Percentiles rank a stretch among this genome's conserved stretches.
Conservation (phyloP, 345 rosid genomes). For the Sisymbrium altissimum region DNA sequence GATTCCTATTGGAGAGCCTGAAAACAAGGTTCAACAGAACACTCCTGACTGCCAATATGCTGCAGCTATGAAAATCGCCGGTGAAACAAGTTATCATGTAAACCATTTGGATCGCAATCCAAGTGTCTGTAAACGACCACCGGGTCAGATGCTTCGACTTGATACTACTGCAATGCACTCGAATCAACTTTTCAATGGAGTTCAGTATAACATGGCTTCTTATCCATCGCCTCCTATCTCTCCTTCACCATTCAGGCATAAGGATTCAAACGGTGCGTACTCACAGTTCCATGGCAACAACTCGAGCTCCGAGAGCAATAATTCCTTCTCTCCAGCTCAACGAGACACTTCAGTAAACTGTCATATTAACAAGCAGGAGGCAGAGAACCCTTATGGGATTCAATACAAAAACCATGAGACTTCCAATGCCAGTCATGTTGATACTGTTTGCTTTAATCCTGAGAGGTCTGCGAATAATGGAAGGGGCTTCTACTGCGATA, state of each 20-base stretch:
- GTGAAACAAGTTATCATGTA: slow-evolving; percentile 40
- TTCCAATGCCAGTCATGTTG: slow-evolving; percentile 22
- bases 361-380: slow-evolving; percentile 37
- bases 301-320: slow-evolving; percentile 51
- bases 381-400: slow-evolving; percentile 31
- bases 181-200: slow-evolving; percentile 31
- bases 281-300: slow-evolving; percentile 34
- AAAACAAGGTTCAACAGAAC: slow-evolving; percentile 37
- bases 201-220: slow-evolving; percentile 33
- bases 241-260: slow-evolving; percentile 39
- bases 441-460: slow-evolving; percentile 29
- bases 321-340: slow-evolving; percentile 44
- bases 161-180: slow-evolving; percentile 38
- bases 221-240: slow-evolving; percentile 47
- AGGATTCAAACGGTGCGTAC: slow-evolving; percentile 37
- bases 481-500: slow-evolving; percentile 35
- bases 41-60: slow-evolving; percentile 46
- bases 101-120: slow-evolving; percentile 26
- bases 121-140: slow-evolving; percentile 28
- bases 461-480: slow-evolving; percentile 39
- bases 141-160: slow-evolving; percentile 29
- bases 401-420: slow-evolving; percentile 12
- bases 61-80: slow-evolving; percentile 32
- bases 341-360: slow-evolving; percentile 33
- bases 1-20: slow-evolving; percentile 54